Evolutionary conservation across 306 rosid species (phyloP).

Genomic region (Canavalia gladiata): DNA sequence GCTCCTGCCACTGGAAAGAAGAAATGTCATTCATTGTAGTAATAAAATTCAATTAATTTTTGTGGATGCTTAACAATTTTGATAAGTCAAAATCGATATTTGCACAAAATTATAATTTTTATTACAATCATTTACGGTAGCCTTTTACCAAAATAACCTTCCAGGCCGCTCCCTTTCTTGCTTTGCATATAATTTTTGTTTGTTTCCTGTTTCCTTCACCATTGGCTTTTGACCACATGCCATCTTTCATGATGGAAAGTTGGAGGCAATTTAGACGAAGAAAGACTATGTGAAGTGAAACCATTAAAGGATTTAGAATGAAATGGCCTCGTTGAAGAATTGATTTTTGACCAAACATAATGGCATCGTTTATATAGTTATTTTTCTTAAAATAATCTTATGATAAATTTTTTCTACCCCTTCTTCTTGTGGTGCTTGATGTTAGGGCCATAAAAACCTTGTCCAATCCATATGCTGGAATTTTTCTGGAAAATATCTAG

Average conservation of each 20-base stretch:
- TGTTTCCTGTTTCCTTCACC: not conserved
- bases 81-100: not conserved
- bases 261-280: not conserved
- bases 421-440: constrained; percentile 29
- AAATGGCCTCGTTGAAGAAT: not conserved
- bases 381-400: not conserved
- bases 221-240: not conserved
- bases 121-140: not conserved
- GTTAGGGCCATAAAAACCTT: constrained; percentile 71
- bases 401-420: no score
- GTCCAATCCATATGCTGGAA: constrained; percentile 84
- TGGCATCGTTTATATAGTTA: not conserved
- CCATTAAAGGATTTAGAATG: not conserved
- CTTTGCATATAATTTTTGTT: not conserved
- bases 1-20: not conserved
- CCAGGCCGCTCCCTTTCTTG: not conserved
- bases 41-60: not conserved
- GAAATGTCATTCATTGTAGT: not conserved
- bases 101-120: not conserved
- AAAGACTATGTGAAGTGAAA: not conserved
- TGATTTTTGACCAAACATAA: not conserved
- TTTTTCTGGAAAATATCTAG: constrained; percentile 69
- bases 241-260: no score
- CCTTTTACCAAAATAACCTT: not conserved
- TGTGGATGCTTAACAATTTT: not conserved